Evolutionary conservation across 306 rosid genomes (phyloP).

Genomic region (Cicer bijugum): DNA sequence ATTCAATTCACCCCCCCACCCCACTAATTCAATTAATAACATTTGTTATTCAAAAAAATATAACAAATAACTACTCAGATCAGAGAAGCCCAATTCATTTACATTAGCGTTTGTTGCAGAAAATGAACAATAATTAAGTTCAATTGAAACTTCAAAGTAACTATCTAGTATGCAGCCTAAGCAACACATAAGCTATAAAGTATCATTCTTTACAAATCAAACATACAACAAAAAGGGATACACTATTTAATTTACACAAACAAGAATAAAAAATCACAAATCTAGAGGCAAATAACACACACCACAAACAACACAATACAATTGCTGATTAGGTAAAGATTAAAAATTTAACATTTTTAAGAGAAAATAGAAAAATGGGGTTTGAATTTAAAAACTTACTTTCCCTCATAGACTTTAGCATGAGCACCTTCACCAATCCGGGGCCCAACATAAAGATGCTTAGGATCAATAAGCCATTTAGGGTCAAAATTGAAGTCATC

Average conservation of each 20-base stretch:
- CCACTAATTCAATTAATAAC: background rate
- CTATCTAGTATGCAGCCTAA: slow-evolving; percentile 12
- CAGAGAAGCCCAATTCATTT: slow-evolving; percentile 37
- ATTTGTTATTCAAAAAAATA: background rate
- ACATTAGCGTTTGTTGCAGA: slow-evolving; percentile 31
- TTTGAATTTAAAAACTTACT: slow-evolving; percentile 58
- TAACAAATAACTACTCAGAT: slow-evolving; percentile 31
- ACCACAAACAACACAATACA: slow-evolving; percentile 28
- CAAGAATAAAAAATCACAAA: slow-evolving; percentile 32
- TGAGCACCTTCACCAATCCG: slow-evolving; percentile 96
- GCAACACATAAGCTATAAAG: slow-evolving; percentile 18
- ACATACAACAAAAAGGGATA: slow-evolving; percentile 16
- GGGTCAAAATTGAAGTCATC: slow-evolving; percentile 84
- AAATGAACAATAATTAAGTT: slow-evolving; percentile 34
- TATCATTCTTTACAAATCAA: slow-evolving; percentile 29
- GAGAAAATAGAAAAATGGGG: slow-evolving; percentile 35
- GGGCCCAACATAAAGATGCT: slow-evolving; percentile 83
- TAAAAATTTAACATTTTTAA: slow-evolving; percentile 24
- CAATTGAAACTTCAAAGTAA: background rate
- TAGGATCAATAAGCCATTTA: slow-evolving; percentile 85
- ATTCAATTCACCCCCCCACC: background rate
- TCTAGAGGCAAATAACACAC: slow-evolving; percentile 23
- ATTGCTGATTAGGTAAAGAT: slow-evolving; percentile 47
- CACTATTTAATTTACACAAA: background rate
- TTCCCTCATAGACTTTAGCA: slow-evolving; percentile 94